Conservation (phyloP, 2,329 filamentous ascomycete genomes). For the Beauveria scarabaeidicola region DNA sequence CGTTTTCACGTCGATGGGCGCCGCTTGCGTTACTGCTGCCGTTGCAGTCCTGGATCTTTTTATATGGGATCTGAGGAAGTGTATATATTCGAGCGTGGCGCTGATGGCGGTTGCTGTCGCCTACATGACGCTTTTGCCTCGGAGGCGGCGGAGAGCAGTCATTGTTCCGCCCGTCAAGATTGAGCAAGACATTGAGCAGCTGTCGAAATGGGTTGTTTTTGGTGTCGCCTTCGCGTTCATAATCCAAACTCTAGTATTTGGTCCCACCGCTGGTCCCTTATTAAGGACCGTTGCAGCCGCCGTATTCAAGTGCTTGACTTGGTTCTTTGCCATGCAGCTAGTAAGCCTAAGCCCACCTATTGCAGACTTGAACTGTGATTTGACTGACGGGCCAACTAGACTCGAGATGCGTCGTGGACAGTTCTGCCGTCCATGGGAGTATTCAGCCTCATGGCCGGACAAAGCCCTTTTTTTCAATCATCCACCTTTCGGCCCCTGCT, state of each 20-base stretch:
- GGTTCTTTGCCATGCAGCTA: slow-evolving; percentile 26
- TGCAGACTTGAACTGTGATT: rapidly evolving
- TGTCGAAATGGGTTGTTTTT: slow-evolving; percentile 17
- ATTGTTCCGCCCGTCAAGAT: slow-evolving; percentile 18
- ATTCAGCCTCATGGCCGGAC: slow-evolving; percentile 3
- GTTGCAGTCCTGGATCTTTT: slow-evolving; percentile 17
- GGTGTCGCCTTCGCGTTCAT: slow-evolving; percentile 17
- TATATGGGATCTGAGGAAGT: slow-evolving; percentile 19
- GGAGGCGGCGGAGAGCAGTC: not conserved
- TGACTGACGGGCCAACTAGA: slow-evolving; percentile 15
- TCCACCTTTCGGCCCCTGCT: slow-evolving; percentile 16
- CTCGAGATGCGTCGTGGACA: slow-evolving; percentile 14
- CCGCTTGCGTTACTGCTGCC: not conserved
- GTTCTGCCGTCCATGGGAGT: slow-evolving; percentile 5
- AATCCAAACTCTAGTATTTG: slow-evolving; percentile 17
- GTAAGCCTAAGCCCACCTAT: slow-evolving; percentile 17
- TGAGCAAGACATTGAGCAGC: slow-evolving; percentile 14
- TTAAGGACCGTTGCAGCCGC: not conserved
- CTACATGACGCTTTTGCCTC: slow-evolving; percentile 19
- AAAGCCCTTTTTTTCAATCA: slow-evolving; percentile 5
- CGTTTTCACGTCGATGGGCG: not conserved
- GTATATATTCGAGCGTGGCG: slow-evolving; percentile 20
- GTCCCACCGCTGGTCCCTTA: slow-evolving; percentile 2
- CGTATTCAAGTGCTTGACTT: slow-evolving; percentile 24
- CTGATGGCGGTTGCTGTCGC: slow-evolving; percentile 20